These are phyloP conservation scores for Reticulascus tulasneorum DNA, from an alignment of 2,329 filamentous ascomycete genomes.

Conservation along the genomic window DNA sequence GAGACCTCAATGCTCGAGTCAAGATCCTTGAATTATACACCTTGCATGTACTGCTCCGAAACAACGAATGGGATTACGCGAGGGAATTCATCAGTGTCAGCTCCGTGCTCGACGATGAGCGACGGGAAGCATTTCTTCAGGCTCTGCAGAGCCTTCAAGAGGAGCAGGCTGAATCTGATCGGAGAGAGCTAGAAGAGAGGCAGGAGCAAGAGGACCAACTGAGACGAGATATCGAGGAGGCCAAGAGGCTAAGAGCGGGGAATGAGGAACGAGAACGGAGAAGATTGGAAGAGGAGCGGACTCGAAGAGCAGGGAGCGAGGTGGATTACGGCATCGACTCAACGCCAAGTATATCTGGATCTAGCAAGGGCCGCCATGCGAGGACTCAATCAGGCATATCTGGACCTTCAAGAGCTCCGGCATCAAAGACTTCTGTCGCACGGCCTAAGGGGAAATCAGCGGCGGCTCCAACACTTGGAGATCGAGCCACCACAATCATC, in stretches of 20 bases:
- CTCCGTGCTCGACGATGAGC: constrained; percentile 86
- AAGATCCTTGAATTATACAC: constrained; percentile 95
- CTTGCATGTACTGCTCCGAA: constrained; percentile 87
- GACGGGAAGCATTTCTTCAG: constrained; percentile 81
- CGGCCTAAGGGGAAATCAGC: constrained; percentile 26
- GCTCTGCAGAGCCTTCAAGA: constrained; percentile 81
- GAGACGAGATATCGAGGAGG: constrained; percentile 53
- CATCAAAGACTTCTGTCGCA: constrained; percentile 23
- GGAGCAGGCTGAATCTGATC: constrained; percentile 71
- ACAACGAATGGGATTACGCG: constrained; percentile 95
- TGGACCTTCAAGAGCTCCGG: constrained; percentile 10
- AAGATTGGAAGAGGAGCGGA: constrained; percentile 51
- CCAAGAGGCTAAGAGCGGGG: constrained; percentile 50
- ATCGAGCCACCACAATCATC: constrained; percentile 49
- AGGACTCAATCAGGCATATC: constrained; percentile 30
- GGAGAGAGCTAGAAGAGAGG: constrained; percentile 57
- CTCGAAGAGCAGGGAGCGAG: constrained; percentile 50
- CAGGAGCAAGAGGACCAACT: constrained; percentile 54
- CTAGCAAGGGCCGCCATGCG: constrained; percentile 26
- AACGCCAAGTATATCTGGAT: constrained; percentile 34
- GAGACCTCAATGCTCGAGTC: constrained; percentile 77
- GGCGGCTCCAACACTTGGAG: constrained; percentile 34
- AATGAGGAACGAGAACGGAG: constrained; percentile 54
- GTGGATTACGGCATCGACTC: constrained; percentile 67
- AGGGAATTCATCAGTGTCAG: constrained; percentile 84